phyloP scores from a whole-genome alignment of 2,329 filamentous ascomycete species.

The Fusarium temperatum region DNA sequence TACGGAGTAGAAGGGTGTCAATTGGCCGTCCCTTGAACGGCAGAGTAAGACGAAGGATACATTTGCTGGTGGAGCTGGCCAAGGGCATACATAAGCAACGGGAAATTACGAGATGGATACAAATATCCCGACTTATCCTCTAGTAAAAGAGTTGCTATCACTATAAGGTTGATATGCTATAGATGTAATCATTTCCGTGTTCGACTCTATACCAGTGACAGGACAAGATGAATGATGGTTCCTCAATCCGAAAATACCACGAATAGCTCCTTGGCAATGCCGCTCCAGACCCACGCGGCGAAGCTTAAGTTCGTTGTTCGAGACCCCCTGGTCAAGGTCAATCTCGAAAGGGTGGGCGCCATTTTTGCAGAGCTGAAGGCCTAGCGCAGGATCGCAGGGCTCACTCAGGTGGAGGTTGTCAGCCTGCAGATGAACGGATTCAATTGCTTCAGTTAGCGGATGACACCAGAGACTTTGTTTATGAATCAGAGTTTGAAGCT shows the following conservation, averaged over 20 bases:
- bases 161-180: background rate
- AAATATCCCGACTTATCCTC: background rate
- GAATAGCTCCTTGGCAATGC: constrained; percentile 26
- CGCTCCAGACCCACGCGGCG: constrained; percentile 34
- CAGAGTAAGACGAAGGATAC: constrained; percentile 5
- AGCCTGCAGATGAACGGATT: constrained; percentile 11
- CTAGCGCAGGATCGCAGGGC: constrained; percentile 21
- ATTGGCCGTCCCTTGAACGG: background rate
- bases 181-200: background rate
- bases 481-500: background rate
- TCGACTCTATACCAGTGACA: background rate
- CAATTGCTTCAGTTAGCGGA: background rate
- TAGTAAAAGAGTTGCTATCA: background rate
- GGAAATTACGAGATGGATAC: background rate
- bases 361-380: constrained; percentile 22
- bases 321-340: constrained; percentile 31
- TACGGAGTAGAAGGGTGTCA: background rate
- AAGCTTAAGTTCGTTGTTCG: constrained; percentile 42
- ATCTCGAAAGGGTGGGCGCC: constrained; percentile 23
- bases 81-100: background rate
- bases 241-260: constrained; percentile 20
- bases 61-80: background rate
- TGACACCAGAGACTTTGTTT: background rate
- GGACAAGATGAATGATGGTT: background rate
- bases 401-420: constrained; percentile 2